Base-by-base conservation (phyloP, 441 rosid species). In the Eruca vesicaria region DNA sequence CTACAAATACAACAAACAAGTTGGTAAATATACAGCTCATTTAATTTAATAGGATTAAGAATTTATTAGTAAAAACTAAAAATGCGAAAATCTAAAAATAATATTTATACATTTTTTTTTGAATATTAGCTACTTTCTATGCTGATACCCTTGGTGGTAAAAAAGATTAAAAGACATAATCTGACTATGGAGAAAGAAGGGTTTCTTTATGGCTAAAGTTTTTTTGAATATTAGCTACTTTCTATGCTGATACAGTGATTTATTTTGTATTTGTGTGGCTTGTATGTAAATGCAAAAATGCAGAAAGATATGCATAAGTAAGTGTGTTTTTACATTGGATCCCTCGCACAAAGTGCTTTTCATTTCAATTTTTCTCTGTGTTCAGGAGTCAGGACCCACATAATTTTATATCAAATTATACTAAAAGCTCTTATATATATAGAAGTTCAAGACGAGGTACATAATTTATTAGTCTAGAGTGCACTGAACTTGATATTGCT, bases 281-380 rank as follows among this genome's bases (percentile, higher is more conserved):
- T 61, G 59, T 61, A 28, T 68, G 28, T 53, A 73, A 67, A 79
- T 74, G 74, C 52, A 38, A 38, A 52, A 23, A 62, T 23, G n/a
- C 67, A 43, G 55, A 77, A 68, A 80, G 55, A 71, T 79, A 72
- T 62, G 26, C 43, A 43, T 78, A 35, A 23, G 26, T 28, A 55
- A 12, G 16, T 55, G 11, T 55, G 18, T 56, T 14, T 56, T 19
- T 78, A 86, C 94, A 82, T 90, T 76, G 98, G 98, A 90, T 92
- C 96, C 97, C 83, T 83, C 97, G 78, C 89, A 71, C 90, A 66
- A 79, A 78, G 82, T 84, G 80, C 74, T 66, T 73, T 71, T 82
- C 77, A 73, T 75, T 26, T 63, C 73, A 55, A 56, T 61, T 66
- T 61, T 66, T 53, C 45, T 23, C 28, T 65, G 48, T n/a, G 31